phyloP scores from a whole-genome alignment of 2,329 filamentous ascomycete species.

The Arthrobotrys iridis region DNA sequence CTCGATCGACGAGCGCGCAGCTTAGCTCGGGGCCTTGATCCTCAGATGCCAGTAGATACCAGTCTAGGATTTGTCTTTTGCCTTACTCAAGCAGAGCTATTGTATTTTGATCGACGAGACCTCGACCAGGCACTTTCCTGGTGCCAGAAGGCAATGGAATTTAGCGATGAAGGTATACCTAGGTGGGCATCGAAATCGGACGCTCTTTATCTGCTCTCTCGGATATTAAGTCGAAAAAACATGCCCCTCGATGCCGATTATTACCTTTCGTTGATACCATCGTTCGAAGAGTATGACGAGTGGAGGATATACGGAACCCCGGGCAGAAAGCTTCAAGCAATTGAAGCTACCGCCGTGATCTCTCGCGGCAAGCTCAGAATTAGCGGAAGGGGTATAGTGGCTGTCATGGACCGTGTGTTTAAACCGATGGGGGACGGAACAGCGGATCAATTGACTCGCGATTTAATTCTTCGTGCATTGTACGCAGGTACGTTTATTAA shows the following conservation, averaged over 20 bases:
- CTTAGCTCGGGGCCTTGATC: no score
- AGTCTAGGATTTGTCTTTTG: not conserved
- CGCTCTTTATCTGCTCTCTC: constrained; percentile 21
- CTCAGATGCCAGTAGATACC: not conserved
- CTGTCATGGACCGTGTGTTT: not conserved
- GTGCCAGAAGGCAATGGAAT: constrained; percentile 25
- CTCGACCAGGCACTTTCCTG: not conserved
- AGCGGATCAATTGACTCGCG: no score
- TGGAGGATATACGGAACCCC: constrained; percentile 22
- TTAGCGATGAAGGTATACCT: not conserved
- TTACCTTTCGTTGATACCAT: constrained; percentile 29
- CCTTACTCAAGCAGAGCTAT: constrained; percentile 13
- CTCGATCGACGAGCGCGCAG: no score
- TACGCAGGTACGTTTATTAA: constrained; percentile 5
- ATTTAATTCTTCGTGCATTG: not conserved
- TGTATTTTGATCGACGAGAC: constrained; percentile 26
- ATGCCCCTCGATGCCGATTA: constrained; percentile 40
- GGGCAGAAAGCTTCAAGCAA: not conserved
- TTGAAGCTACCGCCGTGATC: not conserved
- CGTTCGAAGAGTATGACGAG: constrained; percentile 11
- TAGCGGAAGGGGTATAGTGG: not conserved
- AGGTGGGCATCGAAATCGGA: constrained; percentile 7
- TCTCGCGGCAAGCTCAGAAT: not conserved
- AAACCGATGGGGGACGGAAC: no score
- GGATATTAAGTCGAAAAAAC: constrained; percentile 16